Base-by-base conservation (phyloP, 441 rosid species). In the Hypseocharis bilobata region DNA sequence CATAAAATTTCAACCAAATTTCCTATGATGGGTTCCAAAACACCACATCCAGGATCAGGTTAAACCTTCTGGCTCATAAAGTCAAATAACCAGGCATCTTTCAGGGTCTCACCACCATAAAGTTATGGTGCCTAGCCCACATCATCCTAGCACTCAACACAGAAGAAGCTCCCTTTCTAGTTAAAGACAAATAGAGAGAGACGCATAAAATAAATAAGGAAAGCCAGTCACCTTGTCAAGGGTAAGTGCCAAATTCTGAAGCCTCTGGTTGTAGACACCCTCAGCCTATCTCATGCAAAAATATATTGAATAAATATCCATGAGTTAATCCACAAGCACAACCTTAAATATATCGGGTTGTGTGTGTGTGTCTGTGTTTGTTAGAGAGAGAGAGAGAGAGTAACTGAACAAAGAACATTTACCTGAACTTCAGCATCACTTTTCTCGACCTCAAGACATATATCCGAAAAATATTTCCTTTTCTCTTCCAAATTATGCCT, bases 371-470 rank as follows among this genome's bases (percentile, higher is more conserved):
- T n/a, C n/a, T n/a, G n/a, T n/a, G n/a, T n/a, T n/a, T n/a, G n/a
- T n/a, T n/a, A n/a, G n/a, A n/a, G 27, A 20, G 32, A 65, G 62
- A 63, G 32, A 66, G 65, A 28, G 32, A 62, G 56, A 28, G 30
- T 13, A 23, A 30, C 14, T 58, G 70, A 57, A 22, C 14, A 45
- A n/a, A 8, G 49, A 32, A 54, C 36, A 73, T 71, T 74, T 67
- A 91, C 99, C 98, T 94, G 98, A 85, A 94, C 89, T 79, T 94
- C 98, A 23, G 99, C 97, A 75, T 91, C 99, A 74, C 93, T 89
- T 82, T 85, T 89, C 82, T 94, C 99, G 58, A 86, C 91, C 51
- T 94, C 98, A 70, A 86, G 81, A 77, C 78, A 81, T 68, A 82
- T 77, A 44, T 94, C 96, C 26, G 86, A 72, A 71, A 78, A 88